phyloP scores from a whole-genome alignment of 2,329 filamentous ascomycete genomes.

The Fonsecaea nubica region DNA sequence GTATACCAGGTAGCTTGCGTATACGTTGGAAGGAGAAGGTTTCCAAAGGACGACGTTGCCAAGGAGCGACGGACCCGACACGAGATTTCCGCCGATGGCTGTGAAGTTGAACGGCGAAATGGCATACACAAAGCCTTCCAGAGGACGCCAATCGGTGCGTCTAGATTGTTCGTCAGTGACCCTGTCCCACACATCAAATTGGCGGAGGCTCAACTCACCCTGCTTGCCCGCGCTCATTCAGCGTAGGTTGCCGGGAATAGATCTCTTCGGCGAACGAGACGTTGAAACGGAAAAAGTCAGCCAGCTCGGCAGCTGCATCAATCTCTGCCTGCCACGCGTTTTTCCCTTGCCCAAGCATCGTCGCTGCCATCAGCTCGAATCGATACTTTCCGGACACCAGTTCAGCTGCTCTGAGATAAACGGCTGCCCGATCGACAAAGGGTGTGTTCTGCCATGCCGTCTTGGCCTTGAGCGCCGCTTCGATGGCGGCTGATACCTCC shows the following conservation, averaged over 20 bases:
- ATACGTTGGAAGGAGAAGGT: slow-evolving; percentile 79
- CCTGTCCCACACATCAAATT: slow-evolving; percentile 52
- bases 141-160: slow-evolving; percentile 72
- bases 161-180: slow-evolving; percentile 45
- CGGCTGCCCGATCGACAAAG: slow-evolving; percentile 86
- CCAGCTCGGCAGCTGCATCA: slow-evolving; percentile 88
- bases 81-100: slow-evolving; percentile 84
- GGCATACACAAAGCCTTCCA: slow-evolving; percentile 90
- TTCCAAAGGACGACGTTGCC: slow-evolving; percentile 94
- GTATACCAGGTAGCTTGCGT: slow-evolving; percentile 83
- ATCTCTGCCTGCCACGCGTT: slow-evolving; percentile 99
- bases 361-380: slow-evolving; percentile 94
- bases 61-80: slow-evolving; percentile 77
- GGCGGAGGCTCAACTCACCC: slow-evolving; percentile 55
- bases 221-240: slow-evolving; percentile 84
- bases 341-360: slow-evolving; percentile 96
- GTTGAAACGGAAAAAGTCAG: slow-evolving; percentile 92
- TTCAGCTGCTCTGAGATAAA: slow-evolving; percentile 96
- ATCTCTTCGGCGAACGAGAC: slow-evolving; percentile 92
- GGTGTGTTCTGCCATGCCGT: slow-evolving; percentile 84
- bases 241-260: slow-evolving; percentile 83
- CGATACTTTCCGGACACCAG: slow-evolving; percentile 89
- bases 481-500: slow-evolving; percentile 67
- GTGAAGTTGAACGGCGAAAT: slow-evolving; percentile 93
- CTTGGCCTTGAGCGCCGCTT: slow-evolving; percentile 82